Percentiles rank a stretch among this genome's conserved stretches.
These are phyloP conservation scores for Aspergillus steynii DNA, from an alignment of 495 filamentous ascomycete species.

Conservation along the genomic window DNA sequence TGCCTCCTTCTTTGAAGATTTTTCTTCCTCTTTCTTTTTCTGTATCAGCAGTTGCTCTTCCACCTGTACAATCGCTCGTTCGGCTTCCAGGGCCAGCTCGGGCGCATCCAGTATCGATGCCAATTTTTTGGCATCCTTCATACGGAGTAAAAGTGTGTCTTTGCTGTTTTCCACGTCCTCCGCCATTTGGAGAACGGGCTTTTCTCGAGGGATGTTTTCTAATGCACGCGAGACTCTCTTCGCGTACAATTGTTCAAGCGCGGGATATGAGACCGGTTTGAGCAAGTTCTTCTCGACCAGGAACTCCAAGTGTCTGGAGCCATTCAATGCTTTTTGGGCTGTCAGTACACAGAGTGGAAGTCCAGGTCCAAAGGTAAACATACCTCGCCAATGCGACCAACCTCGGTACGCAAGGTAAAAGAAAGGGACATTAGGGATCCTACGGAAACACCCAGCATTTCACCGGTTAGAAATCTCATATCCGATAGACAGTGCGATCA, in stretches of 20 bases:
- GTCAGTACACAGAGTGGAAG: conserved; percentile 14
- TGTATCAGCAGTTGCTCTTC: conserved; percentile 57
- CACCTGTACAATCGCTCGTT: conserved; percentile 87
- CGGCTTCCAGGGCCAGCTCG: conserved; percentile 82
- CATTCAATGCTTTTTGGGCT: conserved; percentile 59
- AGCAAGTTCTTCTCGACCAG: conserved; percentile 72
- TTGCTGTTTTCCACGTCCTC: conserved; percentile 51
- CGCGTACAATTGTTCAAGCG: conserved; percentile 74
- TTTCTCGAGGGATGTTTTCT: conserved; percentile 21
- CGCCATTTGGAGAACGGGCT: conserved; percentile 35
- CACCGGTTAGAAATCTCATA: neutral
- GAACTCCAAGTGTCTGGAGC: conserved; percentile 82
- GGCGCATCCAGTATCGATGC: conserved; percentile 74
- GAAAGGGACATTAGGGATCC: conserved; percentile 94
- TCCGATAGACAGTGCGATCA: neutral
- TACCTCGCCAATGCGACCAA: conserved; percentile 68
- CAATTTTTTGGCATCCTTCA: conserved; percentile 59
- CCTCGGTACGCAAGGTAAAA: conserved; percentile 89
- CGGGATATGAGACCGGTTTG: conserved; percentile 56
- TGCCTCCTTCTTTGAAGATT: conserved; percentile 24
- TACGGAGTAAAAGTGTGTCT: conserved; percentile 58
- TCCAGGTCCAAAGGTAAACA: conserved; percentile 15
- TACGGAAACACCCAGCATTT: conserved; percentile 28
- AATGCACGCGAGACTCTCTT: conserved; percentile 34
- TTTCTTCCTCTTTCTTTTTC: conserved; percentile 25